phyloP scores from a whole-genome alignment of 1,284 basidiomycete genomes.

The Heterobasidion irregulare region DNA sequence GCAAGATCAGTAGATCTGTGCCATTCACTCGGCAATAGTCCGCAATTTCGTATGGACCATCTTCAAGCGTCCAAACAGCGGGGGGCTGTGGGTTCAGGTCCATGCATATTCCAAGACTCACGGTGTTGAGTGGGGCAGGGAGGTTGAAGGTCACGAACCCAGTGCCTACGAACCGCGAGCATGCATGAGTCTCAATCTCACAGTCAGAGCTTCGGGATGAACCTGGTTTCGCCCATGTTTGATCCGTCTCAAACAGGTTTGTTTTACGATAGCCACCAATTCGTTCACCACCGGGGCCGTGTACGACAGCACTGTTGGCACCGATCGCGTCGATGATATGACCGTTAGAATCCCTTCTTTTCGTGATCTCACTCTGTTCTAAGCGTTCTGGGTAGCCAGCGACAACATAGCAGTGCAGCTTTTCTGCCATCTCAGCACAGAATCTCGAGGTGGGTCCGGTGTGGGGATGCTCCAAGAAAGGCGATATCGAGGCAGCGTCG shows the following conservation, averaged over 20 bases:
- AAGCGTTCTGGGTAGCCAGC: conserved; percentile 79
- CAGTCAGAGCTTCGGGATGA: conserved; percentile 10
- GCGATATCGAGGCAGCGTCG: conserved; percentile 54
- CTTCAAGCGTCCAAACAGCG: conserved; percentile 34
- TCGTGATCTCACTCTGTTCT: conserved; percentile 23
- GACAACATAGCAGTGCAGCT: conserved; percentile 65
- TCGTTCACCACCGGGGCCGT: conserved; percentile 55
- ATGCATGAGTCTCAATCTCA: not conserved
- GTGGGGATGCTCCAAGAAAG: conserved; percentile 67
- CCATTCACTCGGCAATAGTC: conserved; percentile 49
- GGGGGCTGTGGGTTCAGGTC: conserved; percentile 71
- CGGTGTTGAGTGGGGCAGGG: conserved; percentile 44
- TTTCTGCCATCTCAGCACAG: conserved; percentile 55
- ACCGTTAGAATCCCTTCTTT: conserved; percentile 15
- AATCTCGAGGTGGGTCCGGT: conserved; percentile 68
- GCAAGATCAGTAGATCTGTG: conserved; percentile 63
- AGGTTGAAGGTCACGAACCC: conserved; percentile 70
- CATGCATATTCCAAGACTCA: conserved; percentile 78
- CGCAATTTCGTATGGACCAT: conserved; percentile 78
- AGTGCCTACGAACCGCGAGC: conserved; percentile 33
- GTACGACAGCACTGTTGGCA: conserved; percentile 75
- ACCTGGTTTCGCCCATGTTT: conserved; percentile 81
- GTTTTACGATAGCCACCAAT: conserved; percentile 79
- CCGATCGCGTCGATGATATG: conserved; percentile 33
- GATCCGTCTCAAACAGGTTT: conserved; percentile 79